A percentile compares a stretch with the other conserved stretches of the same genome.
These are phyloP conservation scores for Tetrahymena thermophila DNA, from an alignment of 73 alveolate species.

Conservation along the genomic window DNA sequence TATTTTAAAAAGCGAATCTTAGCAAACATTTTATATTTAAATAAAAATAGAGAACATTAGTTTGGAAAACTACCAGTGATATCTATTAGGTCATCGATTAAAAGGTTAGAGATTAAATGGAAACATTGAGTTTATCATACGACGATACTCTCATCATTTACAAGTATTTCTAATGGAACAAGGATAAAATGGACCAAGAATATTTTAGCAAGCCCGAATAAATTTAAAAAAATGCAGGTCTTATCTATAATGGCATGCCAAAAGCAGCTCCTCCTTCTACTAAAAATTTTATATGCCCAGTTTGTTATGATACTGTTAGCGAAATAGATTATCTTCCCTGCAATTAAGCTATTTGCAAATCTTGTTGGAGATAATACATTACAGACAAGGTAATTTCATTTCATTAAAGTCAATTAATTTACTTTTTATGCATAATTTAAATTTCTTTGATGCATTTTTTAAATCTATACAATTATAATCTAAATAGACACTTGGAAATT, in stretches of 20 bases:
- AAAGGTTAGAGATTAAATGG: neutral
- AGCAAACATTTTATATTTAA: neutral
- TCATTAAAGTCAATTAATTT: no score
- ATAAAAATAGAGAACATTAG: neutral
- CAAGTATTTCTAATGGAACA: neutral
- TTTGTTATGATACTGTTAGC: neutral
- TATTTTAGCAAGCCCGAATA: neutral
- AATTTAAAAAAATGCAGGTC: neutral
- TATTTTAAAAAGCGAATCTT: neutral
- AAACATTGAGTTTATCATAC: neutral
- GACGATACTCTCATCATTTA: neutral
- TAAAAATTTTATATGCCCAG: neutral
- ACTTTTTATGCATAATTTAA: no score
- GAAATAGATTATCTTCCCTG: neutral
- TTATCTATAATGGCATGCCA: neutral
- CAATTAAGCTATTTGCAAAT: neutral
- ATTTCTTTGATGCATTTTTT: neutral
- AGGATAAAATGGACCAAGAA: neutral
- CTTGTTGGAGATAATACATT: neutral
- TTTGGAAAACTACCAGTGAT: neutral
- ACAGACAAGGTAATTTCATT: neutral
- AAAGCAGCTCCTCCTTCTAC: neutral
- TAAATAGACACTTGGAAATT: neutral
- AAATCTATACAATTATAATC: no score
- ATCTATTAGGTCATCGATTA: neutral